A percentile compares a stretch with the other conserved stretches of the same genome.
Conservation (phyloP, 2,329 filamentous ascomycete genomes). For the Fusarium mexicanum region DNA sequence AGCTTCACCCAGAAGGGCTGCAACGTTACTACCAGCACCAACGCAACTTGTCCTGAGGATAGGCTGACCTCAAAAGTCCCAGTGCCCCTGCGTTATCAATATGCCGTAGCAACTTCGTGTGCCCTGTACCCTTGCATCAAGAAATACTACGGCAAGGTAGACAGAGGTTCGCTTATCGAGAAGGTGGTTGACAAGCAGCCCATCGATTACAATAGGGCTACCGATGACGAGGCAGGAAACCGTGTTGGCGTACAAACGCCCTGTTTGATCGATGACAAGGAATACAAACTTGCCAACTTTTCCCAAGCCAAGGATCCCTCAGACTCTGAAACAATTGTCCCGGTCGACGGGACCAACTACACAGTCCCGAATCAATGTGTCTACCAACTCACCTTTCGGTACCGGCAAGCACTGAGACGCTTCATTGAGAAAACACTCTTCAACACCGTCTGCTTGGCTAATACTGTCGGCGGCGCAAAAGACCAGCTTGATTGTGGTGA, state of each 20-base stretch:
- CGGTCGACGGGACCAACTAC: not conserved
- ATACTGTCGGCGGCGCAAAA: rapidly evolving
- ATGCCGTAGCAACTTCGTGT: not conserved
- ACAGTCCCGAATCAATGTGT: not conserved
- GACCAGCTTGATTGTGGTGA: not conserved
- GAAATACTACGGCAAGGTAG: not conserved
- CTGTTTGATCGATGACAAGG: not conserved
- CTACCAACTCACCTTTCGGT: not conserved
- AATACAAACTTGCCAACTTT: not conserved
- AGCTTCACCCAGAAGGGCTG: not conserved
- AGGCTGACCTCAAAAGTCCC: not conserved
- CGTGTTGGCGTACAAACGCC: not conserved
- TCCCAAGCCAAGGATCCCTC: not conserved
- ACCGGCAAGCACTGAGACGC: not conserved
- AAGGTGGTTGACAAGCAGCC: not conserved
- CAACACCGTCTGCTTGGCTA: not conserved
- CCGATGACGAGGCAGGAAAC: not conserved
- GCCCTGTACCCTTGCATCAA: slow-evolving; percentile 8
- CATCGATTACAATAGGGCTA: not conserved
- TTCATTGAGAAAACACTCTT: not conserved
- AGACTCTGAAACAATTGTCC: too few species aligned
- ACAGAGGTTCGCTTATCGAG: not conserved
- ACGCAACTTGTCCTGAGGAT: not conserved
- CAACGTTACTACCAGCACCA: not conserved
- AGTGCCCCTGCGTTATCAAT: rapidly evolving